Evolutionary conservation across 2,329 filamentous ascomycete species (phyloP).

Genomic region (Colletotrichum liriopes): DNA sequence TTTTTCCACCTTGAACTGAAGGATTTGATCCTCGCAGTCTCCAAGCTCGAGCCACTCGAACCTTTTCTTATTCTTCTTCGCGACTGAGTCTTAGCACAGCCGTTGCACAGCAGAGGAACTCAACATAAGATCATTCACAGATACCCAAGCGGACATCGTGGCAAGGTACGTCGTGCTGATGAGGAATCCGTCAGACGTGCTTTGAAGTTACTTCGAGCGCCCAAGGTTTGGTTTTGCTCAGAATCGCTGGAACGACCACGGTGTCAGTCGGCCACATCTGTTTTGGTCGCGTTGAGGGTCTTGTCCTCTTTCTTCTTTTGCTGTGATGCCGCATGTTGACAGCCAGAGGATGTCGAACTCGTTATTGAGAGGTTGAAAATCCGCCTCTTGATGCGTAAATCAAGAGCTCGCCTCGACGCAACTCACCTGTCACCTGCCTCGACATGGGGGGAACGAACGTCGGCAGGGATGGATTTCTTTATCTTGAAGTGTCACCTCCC

Average conservation of each 20-base stretch:
- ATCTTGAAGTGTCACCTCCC: not conserved
- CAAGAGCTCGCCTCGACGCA: not conserved
- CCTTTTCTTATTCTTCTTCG: not conserved
- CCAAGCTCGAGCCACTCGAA: no score
- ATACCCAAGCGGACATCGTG: not conserved
- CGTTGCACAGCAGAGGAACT: not conserved
- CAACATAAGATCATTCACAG: not conserved
- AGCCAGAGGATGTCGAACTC: not conserved
- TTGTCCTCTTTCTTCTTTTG: not conserved
- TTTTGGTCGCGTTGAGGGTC: not conserved
- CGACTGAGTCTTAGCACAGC: not conserved
- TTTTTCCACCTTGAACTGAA: fast-evolving
- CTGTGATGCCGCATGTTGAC: not conserved
- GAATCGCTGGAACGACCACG: not conserved
- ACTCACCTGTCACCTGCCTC: not conserved
- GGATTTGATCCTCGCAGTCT: not conserved
- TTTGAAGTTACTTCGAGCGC: not conserved
- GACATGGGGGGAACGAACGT: not conserved
- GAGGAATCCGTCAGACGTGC: not conserved
- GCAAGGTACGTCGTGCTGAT: not conserved
- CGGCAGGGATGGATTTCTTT: not conserved
- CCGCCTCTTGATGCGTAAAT: not conserved
- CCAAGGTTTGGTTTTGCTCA: not conserved
- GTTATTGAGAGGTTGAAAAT: not conserved
- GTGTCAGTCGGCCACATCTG: not conserved